Conservation (phyloP, 306 rosid genomes). For the Cucurbita moschata region DNA sequence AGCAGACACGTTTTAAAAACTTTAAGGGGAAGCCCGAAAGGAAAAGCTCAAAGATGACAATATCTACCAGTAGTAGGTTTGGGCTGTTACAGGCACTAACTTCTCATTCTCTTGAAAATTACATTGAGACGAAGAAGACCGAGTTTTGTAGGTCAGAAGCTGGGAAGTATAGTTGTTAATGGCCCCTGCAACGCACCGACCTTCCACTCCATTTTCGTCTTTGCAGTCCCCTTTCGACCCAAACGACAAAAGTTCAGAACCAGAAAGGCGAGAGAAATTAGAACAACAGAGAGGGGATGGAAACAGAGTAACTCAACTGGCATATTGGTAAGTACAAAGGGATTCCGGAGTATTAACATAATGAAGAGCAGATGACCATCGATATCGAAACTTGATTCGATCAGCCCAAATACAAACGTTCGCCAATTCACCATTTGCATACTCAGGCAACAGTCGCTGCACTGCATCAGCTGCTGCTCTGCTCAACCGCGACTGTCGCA, state of each 20-base stretch:
- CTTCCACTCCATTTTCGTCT: conserved; percentile 34
- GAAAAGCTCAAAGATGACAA: too few species aligned
- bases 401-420: conserved; percentile 74
- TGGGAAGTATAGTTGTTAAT: conserved; percentile 67
- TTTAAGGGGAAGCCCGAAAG: too few species aligned
- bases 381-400: conserved; percentile 26
- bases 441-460: conserved; percentile 39
- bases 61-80: too few species aligned
- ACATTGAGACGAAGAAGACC: conserved; percentile 25
- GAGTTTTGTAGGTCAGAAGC: conserved; percentile 25
- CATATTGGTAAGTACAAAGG: conserved; percentile 35
- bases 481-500: conserved; percentile 37
- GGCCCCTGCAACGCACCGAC: conserved; percentile 61
- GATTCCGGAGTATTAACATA: conserved; percentile 57
- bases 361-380: conserved; percentile 74
- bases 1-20: too few species aligned
- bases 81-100: not conserved
- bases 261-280: not conserved
- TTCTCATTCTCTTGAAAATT: not conserved
- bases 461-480: conserved; percentile 43
- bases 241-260: not conserved
- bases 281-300: not conserved
- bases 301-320: conserved; percentile 20
- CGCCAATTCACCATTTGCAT: conserved; percentile 36
- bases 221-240: conserved; percentile 59